Evolutionary conservation across 768 basidiomycete genomes (phyloP).

Genomic region (Chalciporus piperatus): DNA sequence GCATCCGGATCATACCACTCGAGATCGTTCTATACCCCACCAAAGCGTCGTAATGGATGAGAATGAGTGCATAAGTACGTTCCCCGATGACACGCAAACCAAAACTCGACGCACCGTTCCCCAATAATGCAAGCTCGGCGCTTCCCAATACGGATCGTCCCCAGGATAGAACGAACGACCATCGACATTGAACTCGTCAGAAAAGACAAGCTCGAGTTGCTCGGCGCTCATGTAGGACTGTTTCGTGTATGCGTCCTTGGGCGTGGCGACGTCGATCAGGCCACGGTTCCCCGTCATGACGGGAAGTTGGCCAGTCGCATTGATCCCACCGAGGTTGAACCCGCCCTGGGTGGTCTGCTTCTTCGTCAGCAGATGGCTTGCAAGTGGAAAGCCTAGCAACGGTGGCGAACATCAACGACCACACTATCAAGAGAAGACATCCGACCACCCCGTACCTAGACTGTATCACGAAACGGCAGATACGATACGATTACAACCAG

Average conservation of each 20-base stretch:
- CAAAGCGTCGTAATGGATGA: background rate
- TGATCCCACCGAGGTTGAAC: conserved; percentile 76
- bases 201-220: conserved; percentile 59
- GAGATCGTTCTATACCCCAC: conserved; percentile 32
- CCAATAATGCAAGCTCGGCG: conserved; percentile 66
- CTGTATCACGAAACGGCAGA: background rate
- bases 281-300: conserved; percentile 40
- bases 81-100: conserved; percentile 9
- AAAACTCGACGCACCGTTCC: conserved; percentile 51
- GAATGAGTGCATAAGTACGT: too few relatives aligned
- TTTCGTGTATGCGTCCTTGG: conserved; percentile 41
- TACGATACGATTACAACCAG: background rate
- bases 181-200: conserved; percentile 78
- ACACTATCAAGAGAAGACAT: background rate
- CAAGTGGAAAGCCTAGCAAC: conserved; percentile 46
- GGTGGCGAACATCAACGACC: background rate
- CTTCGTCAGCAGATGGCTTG: conserved; percentile 43
- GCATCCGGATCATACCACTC: conserved; percentile 61
- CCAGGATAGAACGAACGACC: conserved; percentile 71
- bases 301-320: conserved; percentile 66
- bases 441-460: conserved; percentile 4
- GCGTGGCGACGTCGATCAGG: conserved; percentile 57
- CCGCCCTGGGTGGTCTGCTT: conserved; percentile 45
- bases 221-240: conserved; percentile 36
- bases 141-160: conserved; percentile 61